These are phyloP conservation scores for Pterocarpus macrocarpus DNA, from an alignment of 306 rosid genomes.

Conservation along the genomic window DNA sequence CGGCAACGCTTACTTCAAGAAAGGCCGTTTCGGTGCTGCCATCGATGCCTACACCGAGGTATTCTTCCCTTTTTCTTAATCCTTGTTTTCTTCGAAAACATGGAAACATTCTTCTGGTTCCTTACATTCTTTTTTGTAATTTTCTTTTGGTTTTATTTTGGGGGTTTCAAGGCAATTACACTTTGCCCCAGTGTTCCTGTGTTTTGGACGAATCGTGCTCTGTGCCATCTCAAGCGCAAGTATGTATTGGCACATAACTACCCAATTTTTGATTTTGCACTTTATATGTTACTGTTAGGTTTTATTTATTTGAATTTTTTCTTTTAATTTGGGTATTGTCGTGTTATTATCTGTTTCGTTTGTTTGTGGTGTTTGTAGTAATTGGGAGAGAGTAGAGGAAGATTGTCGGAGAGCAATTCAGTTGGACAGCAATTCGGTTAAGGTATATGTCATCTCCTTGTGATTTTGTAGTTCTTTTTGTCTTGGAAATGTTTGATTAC, in stretches of 20 bases:
- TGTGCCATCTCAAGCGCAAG: slow-evolving; percentile 92
- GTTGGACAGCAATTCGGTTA: slow-evolving; percentile 73
- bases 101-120: not conserved
- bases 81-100: not conserved
- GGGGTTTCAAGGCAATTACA: slow-evolving; percentile 52
- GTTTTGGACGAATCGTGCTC: slow-evolving; percentile 91
- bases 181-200: slow-evolving; percentile 85
- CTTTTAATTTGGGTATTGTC: not conserved
- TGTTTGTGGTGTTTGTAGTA: slow-evolving; percentile 59
- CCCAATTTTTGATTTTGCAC: slow-evolving; percentile 27
- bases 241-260: slow-evolving; percentile 55
- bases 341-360: not conserved
- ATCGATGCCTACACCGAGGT: slow-evolving; percentile 98
- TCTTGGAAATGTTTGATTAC: not conserved
- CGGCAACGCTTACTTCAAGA: slow-evolving; percentile 84
- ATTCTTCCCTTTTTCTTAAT: not conserved
- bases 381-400: slow-evolving; percentile 88
- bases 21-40: slow-evolving; percentile 84
- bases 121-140: not conserved
- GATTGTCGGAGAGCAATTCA: slow-evolving; percentile 87
- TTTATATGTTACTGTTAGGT: not conserved
- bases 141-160: not conserved
- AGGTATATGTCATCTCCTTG: slow-evolving; percentile 63
- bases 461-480: slow-evolving; percentile 17
- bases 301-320: not conserved